Evolutionary conservation across 768 basidiomycete species (phyloP), one percentile per base, ranked within the genome.

Genomic region (Xerocomus potaroensis): DNA sequence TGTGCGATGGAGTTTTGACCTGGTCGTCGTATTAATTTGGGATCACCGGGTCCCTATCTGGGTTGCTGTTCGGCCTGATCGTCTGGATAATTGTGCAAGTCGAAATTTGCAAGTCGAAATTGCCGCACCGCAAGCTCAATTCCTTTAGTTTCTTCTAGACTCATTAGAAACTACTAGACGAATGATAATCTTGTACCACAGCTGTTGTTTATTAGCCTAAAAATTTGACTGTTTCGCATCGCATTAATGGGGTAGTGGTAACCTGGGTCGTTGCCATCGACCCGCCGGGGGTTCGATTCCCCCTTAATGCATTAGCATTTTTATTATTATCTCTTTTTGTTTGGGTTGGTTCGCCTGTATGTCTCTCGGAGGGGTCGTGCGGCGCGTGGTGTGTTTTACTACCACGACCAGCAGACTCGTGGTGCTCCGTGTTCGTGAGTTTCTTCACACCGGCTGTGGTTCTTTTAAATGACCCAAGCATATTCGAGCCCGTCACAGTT

Each of bases 221-320:
- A n/a, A n/a, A n/a, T n/a, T n/a, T n/a, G n/a, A n/a, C 15, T 31
- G 9, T 16, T 18, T 14, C 6, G 5, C 18, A 30, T 41, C 18
- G 19, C 33, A 77, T 77, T 72, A 77, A 75, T 78, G 74, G 76
- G 74, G 77, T 78, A 77, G 76, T 77, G 76, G 74, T 78, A 77
- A 78, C 77, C 77, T 77, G 75, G 77, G 76, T 78, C 74, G 75
- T 78, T 78, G 76, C 75, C 76, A 78, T 80, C 82, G 83, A 84
- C 81, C 83, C 83, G 83, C 83, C 83, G 83, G 81, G 83, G 81
- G 83, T 85, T 85, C 82, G 81, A 85, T 85, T 84, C 83, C 82
- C 83, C 52, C 81, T 84, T 84, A 82, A 84, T 84, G 83, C 83
- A 83, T 3, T 39, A 12, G 3, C 4, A 7, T 41, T 41, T 38